Conservation (phyloP, 2,329 filamentous ascomycete species). For the Colletotrichum kahawae region DNA sequence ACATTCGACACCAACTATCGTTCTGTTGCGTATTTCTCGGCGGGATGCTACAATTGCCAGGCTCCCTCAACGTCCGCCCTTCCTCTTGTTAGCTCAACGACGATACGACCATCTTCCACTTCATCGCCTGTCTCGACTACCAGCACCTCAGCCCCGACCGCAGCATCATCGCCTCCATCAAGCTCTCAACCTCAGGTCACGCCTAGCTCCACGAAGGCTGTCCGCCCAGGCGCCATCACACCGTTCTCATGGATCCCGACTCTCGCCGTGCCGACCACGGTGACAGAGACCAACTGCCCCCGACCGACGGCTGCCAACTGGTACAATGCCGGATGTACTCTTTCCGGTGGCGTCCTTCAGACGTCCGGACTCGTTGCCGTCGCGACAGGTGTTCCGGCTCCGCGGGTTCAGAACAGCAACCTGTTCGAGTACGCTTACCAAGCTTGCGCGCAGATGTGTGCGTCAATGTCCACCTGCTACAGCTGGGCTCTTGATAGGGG, state of each 20-base stretch:
- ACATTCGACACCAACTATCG: neutral
- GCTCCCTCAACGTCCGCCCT: neutral
- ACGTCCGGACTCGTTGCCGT: neutral
- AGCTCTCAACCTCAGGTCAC: neutral
- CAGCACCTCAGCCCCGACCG: neutral
- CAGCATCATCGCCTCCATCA: neutral
- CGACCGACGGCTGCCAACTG: neutral
- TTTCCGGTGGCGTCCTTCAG: neutral
- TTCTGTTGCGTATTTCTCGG: neutral
- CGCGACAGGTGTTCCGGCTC: neutral
- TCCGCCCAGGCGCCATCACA: neutral
- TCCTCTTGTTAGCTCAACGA: neutral
- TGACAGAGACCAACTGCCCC: neutral
- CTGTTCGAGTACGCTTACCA: neutral
- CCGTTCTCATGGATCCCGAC: neutral
- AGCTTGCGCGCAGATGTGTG: conserved; percentile 9
- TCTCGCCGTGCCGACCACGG: neutral
- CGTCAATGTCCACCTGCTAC: neutral
- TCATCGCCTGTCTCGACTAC: neutral
- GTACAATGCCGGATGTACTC: conserved; percentile 6
- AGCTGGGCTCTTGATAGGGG: conserved; percentile 9
- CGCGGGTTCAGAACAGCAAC: neutral
- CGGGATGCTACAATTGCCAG: neutral
- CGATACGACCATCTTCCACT: neutral
- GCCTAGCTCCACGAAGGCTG: neutral